Percentiles rank a stretch among this genome's conserved stretches.
phyloP scores from a whole-genome alignment of 805 yeast species.

The Kockiozyma suomiensis region DNA sequence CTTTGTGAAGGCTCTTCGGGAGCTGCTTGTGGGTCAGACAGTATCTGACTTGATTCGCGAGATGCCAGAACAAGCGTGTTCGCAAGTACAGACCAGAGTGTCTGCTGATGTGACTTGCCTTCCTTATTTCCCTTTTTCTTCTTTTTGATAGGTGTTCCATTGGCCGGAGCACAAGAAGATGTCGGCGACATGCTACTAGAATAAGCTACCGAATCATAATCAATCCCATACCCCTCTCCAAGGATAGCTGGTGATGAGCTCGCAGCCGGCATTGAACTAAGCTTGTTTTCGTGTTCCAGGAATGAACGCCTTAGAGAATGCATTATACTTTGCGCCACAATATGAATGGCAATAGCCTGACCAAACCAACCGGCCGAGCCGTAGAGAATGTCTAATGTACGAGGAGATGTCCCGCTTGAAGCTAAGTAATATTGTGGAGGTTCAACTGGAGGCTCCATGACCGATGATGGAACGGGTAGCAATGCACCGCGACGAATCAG shows the following conservation, averaged over 20 bases:
- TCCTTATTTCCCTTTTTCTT: slow-evolving; percentile 37
- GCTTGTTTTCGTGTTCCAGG: slow-evolving; percentile 33
- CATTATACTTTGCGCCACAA: slow-evolving; percentile 40
- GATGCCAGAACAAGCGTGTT: slow-evolving; percentile 42
- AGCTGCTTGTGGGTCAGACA: slow-evolving; percentile 8
- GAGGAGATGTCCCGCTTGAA: slow-evolving; percentile 28
- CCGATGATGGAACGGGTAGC: not conserved
- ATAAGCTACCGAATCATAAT: slow-evolving; percentile 23
- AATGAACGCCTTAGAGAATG: slow-evolving; percentile 39
- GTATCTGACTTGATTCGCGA: slow-evolving; percentile 37
- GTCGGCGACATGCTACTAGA: slow-evolving; percentile 1
- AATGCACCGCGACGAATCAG: slow-evolving; percentile 30
- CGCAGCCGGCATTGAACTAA: slow-evolving; percentile 30
- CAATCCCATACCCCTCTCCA: slow-evolving; percentile 29
- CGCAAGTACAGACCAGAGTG: slow-evolving; percentile 44
- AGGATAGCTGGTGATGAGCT: slow-evolving; percentile 27
- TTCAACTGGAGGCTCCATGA: slow-evolving; percentile 1
- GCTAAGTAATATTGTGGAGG: slow-evolving; percentile 24
- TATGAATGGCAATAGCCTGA: slow-evolving; percentile 43
- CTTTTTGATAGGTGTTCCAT: slow-evolving; percentile 35
- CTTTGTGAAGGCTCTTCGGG: not conserved
- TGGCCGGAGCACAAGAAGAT: slow-evolving; percentile 31
- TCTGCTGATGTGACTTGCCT: slow-evolving; percentile 37
- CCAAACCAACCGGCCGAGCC: slow-evolving; percentile 39
- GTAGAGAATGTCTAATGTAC: slow-evolving; percentile 36